Evolutionary conservation across 345 rosid species (phyloP).

Genomic region (Microcos paniculata): DNA sequence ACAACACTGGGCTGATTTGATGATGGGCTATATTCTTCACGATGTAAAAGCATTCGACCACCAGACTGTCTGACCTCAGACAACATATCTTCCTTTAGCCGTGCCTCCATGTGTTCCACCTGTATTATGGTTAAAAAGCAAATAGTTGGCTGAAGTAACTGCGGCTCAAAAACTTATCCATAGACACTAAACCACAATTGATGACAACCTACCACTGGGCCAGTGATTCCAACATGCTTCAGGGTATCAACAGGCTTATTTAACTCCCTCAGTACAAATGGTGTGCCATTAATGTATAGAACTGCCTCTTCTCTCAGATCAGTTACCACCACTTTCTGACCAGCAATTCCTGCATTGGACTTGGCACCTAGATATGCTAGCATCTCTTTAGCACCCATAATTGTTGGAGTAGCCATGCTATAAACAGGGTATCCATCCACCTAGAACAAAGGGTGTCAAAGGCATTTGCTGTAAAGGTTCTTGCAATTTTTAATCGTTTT

Average conservation of each 20-base stretch:
- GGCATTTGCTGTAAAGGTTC: not conserved
- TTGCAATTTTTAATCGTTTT: not conserved
- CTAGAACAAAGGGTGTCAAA: constrained; percentile 36
- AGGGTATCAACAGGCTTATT: constrained; percentile 91
- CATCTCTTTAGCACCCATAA: constrained; percentile 84
- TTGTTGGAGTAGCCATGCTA: constrained; percentile 98
- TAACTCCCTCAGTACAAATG: constrained; percentile 87
- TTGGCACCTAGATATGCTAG: constrained; percentile 74
- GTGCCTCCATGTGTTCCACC: constrained; percentile 89
- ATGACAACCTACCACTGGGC: constrained; percentile 63
- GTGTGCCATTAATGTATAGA: constrained; percentile 88
- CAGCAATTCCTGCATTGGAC: constrained; percentile 40
- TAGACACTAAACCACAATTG: not conserved
- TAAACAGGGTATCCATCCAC: constrained; percentile 90
- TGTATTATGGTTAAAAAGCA: constrained; percentile 30
- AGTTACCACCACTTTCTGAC: constrained; percentile 61
- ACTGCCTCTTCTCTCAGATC: constrained; percentile 95
- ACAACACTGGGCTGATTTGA: constrained; percentile 72
- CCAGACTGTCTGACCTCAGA: constrained; percentile 69
- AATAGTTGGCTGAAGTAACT: constrained; percentile 11
- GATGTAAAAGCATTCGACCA: constrained; percentile 88
- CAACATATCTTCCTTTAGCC: constrained; percentile 87
- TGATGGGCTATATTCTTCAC: constrained; percentile 80
- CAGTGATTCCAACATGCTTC: constrained; percentile 91
- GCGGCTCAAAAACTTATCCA: not conserved